Percentiles rank a stretch among this genome's conserved stretches.
These are phyloP conservation scores for Termitomyces eurrhizus DNA, from an alignment of 768 basidiomycete genomes.

Conservation along the genomic window DNA sequence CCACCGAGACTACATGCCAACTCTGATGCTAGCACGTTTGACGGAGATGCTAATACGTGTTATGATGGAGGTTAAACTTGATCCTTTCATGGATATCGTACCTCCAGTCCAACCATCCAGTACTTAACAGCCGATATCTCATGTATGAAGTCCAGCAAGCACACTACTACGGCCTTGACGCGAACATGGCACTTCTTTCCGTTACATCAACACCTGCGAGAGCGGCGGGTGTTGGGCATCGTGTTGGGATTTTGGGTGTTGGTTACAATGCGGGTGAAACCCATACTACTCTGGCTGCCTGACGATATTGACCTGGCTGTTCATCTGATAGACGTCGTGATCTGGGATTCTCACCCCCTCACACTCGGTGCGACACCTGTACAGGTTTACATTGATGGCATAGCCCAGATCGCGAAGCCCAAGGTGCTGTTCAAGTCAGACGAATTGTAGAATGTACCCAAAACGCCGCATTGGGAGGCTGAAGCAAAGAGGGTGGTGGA, in stretches of 20 bases:
- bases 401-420: slow-evolving; percentile 47
- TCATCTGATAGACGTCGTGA: slow-evolving; percentile 39
- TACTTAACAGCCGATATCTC: too few species aligned
- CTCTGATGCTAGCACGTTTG: slow-evolving; percentile 59
- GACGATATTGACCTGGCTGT: too few species aligned
- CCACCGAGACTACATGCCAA: slow-evolving; percentile 69
- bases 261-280: too few species aligned
- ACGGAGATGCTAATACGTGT: slow-evolving; percentile 71
- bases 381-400: too few species aligned
- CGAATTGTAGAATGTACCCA: slow-evolving; percentile 47
- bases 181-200: too few species aligned
- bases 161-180: too few species aligned
- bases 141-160: too few species aligned
- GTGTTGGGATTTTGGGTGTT: too few species aligned
- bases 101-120: too few species aligned
- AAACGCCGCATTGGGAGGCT: slow-evolving; percentile 52
- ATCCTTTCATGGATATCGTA: not conserved
- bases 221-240: too few species aligned
- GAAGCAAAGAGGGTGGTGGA: slow-evolving; percentile 55
- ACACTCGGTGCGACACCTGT: slow-evolving; percentile 73
- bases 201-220: too few species aligned
- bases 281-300: too few species aligned
- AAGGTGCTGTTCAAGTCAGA: slow-evolving; percentile 38
- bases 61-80: slow-evolving; percentile 76
- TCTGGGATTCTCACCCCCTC: slow-evolving; percentile 79